Conservation (phyloP, 2,329 filamentous ascomycete genomes). For the Lachnellula suecica region DNA sequence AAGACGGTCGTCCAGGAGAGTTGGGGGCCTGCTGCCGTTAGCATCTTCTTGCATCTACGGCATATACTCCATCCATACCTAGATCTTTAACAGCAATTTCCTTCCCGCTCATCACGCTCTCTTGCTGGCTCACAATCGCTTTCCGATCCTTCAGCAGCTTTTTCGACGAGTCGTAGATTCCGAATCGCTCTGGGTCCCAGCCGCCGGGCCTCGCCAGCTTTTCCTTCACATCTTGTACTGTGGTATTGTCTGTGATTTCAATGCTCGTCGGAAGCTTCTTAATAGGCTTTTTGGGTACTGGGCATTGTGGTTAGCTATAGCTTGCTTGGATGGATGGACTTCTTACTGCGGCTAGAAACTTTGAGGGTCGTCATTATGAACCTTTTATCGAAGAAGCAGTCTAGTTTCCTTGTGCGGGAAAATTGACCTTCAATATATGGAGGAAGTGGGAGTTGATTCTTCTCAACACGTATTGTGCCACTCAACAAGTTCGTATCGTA, state of each 20-base stretch:
- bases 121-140: slow-evolving; percentile 49
- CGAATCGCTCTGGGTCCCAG: slow-evolving; percentile 54
- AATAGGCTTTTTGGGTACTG: slow-evolving; percentile 32
- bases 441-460: too few species aligned
- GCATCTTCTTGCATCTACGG: slow-evolving; percentile 1
- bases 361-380: neutral
- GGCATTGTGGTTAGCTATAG: neutral
- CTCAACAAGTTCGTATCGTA: too few species aligned
- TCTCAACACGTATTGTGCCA: too few species aligned
- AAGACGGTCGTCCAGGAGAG: slow-evolving; percentile 93
- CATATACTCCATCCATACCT: slow-evolving; percentile 63
- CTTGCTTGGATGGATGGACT: neutral
- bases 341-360: neutral
- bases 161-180: slow-evolving; percentile 59
- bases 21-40: slow-evolving; percentile 66
- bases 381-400: neutral
- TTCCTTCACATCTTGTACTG: slow-evolving; percentile 60
- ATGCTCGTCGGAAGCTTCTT: slow-evolving; percentile 54
- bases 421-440: too few species aligned
- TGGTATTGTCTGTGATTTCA: slow-evolving; percentile 44
- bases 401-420: neutral
- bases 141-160: slow-evolving; percentile 64
- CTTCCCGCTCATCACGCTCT: slow-evolving; percentile 46
- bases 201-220: slow-evolving; percentile 59
- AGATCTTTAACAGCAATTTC: slow-evolving; percentile 89